These are phyloP conservation scores for Boletus albobrunnescens DNA, from an alignment of 1,284 basidiomycete genomes.

Conservation along the genomic window DNA sequence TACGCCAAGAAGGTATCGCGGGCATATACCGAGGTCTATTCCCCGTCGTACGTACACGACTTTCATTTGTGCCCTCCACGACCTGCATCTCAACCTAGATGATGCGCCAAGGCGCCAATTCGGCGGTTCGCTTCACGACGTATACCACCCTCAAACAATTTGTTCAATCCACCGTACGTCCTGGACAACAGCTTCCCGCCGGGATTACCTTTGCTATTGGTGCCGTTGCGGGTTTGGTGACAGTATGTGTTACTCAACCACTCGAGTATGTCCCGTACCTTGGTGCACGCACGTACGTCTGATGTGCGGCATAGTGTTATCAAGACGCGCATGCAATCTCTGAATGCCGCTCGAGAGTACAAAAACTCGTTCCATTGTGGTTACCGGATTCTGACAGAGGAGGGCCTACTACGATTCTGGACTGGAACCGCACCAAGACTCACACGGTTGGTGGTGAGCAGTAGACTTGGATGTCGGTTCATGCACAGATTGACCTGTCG, in stretches of 20 bases:
- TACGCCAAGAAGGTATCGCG: constrained; percentile 76
- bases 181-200: constrained; percentile 82
- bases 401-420: constrained; percentile 89
- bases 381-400: constrained; percentile 87
- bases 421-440: constrained; percentile 91
- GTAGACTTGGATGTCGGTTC: not conserved
- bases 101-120: constrained; percentile 97
- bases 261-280: constrained; percentile 64
- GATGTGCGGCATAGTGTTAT: constrained; percentile 67
- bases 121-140: constrained; percentile 94
- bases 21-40: constrained; percentile 92
- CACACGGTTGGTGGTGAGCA: constrained; percentile 76
- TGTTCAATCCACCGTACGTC: constrained; percentile 78
- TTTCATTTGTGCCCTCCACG: not conserved
- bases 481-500: not conserved
- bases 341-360: constrained; percentile 81
- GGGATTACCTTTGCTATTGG: constrained; percentile 94
- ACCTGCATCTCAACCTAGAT: constrained; percentile 50
- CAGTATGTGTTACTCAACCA: constrained; percentile 93
- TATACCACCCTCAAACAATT: constrained; percentile 92
- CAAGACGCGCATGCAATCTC: constrained; percentile 96
- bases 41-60: constrained; percentile 71
- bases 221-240: constrained; percentile 89
- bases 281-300: not conserved
- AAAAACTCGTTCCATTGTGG: constrained; percentile 92